Evolutionary conservation across 1,284 basidiomycete species (phyloP).

Genomic region (Cutaneotrichosporon dermatis): DNA sequence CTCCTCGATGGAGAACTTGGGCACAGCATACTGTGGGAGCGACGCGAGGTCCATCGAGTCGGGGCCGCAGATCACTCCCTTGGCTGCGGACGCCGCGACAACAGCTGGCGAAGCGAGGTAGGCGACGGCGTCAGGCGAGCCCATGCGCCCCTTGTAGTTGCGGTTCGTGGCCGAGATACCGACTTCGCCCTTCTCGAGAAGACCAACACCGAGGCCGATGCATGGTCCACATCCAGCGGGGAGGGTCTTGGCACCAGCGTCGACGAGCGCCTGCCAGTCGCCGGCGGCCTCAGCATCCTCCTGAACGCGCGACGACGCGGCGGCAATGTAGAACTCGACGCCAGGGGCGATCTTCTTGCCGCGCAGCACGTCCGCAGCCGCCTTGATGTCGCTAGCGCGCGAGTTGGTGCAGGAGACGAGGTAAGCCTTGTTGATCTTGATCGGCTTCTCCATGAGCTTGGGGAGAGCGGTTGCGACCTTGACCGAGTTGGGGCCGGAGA

Average conservation of each 20-base stretch:
- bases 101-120: constrained; percentile 96
- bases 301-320: constrained; percentile 64
- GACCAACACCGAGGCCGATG: constrained; percentile 88
- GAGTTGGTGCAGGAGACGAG: constrained; percentile 98
- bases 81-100: constrained; percentile 89
- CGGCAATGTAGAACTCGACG: constrained; percentile 97
- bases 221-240: constrained; percentile 97
- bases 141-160: constrained; percentile 99
- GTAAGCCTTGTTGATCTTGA: constrained; percentile 94
- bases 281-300: constrained; percentile 18
- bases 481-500: constrained; percentile 96
- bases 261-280: constrained; percentile 61
- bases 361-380: constrained; percentile 81
- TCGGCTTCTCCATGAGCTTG: constrained; percentile 64
- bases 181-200: constrained; percentile 88
- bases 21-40: constrained; percentile 54
- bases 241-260: constrained; percentile 83
- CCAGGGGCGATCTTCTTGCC: constrained; percentile 80
- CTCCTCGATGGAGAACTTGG: constrained; percentile 49
- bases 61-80: constrained; percentile 86
- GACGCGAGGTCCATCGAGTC: constrained; percentile 59
- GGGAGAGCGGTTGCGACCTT: constrained; percentile 91
- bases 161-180: constrained; percentile 98
- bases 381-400: constrained; percentile 87
- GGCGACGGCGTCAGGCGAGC: constrained; percentile 86